Evolutionary conservation across 2,329 filamentous ascomycete species (phyloP), one percentile per base, ranked within the genome.

Genomic region (Cordyceps cicadae): DNA sequence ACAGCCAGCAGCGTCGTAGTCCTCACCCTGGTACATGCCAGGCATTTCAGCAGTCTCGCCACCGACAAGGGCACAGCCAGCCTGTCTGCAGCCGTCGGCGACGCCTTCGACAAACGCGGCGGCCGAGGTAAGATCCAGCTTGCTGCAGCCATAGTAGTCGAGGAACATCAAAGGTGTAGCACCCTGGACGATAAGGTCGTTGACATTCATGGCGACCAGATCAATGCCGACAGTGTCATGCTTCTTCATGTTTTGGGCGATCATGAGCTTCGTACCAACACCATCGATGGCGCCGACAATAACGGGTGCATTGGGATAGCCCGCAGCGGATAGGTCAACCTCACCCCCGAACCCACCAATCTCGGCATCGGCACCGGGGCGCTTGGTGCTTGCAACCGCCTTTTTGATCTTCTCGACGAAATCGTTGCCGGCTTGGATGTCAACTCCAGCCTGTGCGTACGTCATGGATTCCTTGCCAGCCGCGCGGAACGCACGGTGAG

Each of bases 21-120:
- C 90, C 54, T 91, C 89, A 58, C 84, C 86, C 64, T 87, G 81
- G 77, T 96, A 97, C 79, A 97, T 90, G 59, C 92, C 92, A 0
- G 93, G 93, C 94, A 99, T 97, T 76, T 99, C 94, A 7, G 94
- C 94, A 0, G 94, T 99, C 76, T 99, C 94, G 50, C 94, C 94
- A 45, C 94, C 94, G n/a, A 97, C 89, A 3, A 99, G 82, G 17
- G 92, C 92, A 70, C 93, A 96, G 50, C 88, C 88, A 0, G 93
- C 86, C 69, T 92, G 84, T 63, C 85, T 85, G 76, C 94, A 99
- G 53, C 94, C 94, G 34, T 87, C 82, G 2, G 92, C 92, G 3
- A 99, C 92, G 64, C 94, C 92, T 69, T 91, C 85, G 46, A 99
- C 89, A 70, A 99, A 97, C n/a, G 85, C 82, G 12, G 89, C 87